phyloP scores from a whole-genome alignment of 768 basidiomycete species.

The Macrolepiota dolichaula region DNA sequence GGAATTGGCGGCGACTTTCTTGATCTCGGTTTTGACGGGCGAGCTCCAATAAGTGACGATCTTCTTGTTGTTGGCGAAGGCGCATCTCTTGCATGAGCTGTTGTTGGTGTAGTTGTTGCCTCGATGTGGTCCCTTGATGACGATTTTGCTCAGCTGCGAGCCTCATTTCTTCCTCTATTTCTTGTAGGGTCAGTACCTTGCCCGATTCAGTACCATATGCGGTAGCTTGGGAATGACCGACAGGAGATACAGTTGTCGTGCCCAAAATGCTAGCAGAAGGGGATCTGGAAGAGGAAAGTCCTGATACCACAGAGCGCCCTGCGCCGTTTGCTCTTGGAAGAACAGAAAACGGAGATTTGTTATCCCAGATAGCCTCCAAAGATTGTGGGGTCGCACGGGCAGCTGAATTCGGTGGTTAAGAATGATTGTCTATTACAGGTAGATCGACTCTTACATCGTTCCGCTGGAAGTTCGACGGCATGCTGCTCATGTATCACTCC shows the following conservation, averaged over 20 bases:
- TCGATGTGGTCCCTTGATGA: conserved; percentile 10
- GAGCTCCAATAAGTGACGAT: conserved; percentile 8
- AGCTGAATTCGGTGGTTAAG: conserved; percentile 21
- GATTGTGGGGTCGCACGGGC: conserved; percentile 42
- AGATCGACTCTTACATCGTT: conserved; percentile 1
- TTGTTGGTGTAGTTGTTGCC: conserved; percentile 16
- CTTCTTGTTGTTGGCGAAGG: conserved; percentile 28
- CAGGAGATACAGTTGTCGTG: conserved; percentile 25
- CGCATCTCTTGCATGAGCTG: conserved; percentile 24
- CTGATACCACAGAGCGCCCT: conserved; percentile 28
- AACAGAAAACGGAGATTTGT: conserved; percentile 72
- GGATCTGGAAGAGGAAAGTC: conserved; percentile 10
- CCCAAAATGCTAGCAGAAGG: conserved; percentile 25
- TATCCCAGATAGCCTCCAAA: conserved; percentile 78
- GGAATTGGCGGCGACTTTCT: conserved; percentile 5
- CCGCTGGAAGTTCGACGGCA: not conserved
- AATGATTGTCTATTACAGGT: not conserved
- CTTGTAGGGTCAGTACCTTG: conserved; percentile 59
- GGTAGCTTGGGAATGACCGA: conserved; percentile 31
- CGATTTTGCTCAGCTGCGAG: conserved; percentile 45
- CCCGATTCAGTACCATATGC: conserved; percentile 28
- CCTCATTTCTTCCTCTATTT: conserved; percentile 85
- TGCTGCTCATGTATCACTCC: conserved; percentile 12
- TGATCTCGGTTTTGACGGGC: not conserved
- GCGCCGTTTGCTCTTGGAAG: conserved; percentile 54